Conservation (phyloP, 2,329 filamentous ascomycete genomes). For the Seiridium unicorne region DNA sequence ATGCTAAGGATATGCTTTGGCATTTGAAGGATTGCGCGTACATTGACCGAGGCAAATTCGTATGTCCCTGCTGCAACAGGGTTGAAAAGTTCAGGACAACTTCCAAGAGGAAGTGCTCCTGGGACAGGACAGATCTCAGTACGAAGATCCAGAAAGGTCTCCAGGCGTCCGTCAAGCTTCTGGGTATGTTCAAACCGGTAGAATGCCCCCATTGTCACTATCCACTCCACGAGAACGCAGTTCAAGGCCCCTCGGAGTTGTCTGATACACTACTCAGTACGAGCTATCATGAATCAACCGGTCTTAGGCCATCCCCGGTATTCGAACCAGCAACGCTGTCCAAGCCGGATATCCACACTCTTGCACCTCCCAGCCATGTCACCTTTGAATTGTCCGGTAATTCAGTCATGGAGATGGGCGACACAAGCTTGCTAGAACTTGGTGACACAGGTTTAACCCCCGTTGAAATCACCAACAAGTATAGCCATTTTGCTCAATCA, state of each 20-base stretch:
- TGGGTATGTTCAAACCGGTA: background rate
- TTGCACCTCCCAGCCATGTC: too few species aligned
- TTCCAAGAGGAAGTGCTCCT: background rate
- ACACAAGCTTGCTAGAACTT: too few species aligned
- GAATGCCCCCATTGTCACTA: background rate
- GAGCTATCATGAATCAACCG: background rate
- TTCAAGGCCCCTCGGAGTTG: background rate
- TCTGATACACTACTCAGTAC: background rate
- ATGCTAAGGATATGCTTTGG: background rate
- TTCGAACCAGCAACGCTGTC: too few species aligned
- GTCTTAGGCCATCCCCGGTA: too few species aligned
- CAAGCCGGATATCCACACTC: too few species aligned
- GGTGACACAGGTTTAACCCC: too few species aligned
- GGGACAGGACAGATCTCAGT: background rate
- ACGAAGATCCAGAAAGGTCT: background rate
- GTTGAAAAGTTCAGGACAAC: background rate
- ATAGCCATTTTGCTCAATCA: too few species aligned
- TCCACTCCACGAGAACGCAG: background rate
- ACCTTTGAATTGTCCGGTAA: too few species aligned
- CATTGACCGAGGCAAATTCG: background rate
- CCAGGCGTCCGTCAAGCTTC: background rate
- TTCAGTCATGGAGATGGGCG: too few species aligned
- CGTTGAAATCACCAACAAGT: too few species aligned
- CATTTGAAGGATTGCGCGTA: background rate
- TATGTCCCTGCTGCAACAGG: background rate